phyloP scores from a whole-genome alignment of 2,329 filamentous ascomycete genomes.

The Westerdykella ornata region DNA sequence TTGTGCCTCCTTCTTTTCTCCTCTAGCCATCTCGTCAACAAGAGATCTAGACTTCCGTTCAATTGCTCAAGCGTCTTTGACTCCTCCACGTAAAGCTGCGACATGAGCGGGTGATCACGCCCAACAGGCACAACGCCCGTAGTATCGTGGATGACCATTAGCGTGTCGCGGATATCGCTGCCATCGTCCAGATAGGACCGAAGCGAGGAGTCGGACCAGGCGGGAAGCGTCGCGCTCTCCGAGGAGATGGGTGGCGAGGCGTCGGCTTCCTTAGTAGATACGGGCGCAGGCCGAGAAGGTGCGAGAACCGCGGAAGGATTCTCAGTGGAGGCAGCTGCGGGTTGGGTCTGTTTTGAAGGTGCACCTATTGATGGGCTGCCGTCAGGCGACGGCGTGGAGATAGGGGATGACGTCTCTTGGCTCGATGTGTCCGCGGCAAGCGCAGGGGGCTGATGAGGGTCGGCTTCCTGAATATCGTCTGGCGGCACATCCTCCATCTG shows the following conservation, averaged over 20 bases:
- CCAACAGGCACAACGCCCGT: constrained; percentile 71
- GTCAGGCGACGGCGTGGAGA: constrained; percentile 32
- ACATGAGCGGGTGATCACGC: constrained; percentile 78
- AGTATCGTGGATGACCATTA: constrained; percentile 89
- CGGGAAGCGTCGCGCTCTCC: constrained; percentile 50
- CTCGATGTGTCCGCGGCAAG: constrained; percentile 66
- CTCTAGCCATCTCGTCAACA: constrained; percentile 73
- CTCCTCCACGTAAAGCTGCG: constrained; percentile 76
- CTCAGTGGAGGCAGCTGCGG: constrained; percentile 13
- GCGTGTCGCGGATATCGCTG: constrained; percentile 79
- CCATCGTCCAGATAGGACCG: constrained; percentile 87
- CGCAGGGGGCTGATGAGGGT: constrained; percentile 50
- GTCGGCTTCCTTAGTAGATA: constrained; percentile 20
- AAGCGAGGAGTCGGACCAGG: constrained; percentile 82
- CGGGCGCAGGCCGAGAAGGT: constrained; percentile 36
- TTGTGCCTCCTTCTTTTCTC: constrained; percentile 34
- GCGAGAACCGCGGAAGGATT: constrained; percentile 22
- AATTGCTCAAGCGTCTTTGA: constrained; percentile 81
- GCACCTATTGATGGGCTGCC: constrained; percentile 26
- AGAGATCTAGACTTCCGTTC: constrained; percentile 79
- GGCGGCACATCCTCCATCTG: constrained; percentile 17
- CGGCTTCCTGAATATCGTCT: constrained; percentile 22
- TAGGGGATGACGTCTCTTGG: constrained; percentile 47
- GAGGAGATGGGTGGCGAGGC: constrained; percentile 27
- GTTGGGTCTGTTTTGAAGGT: constrained; percentile 19